phyloP scores from a whole-genome alignment of 768 basidiomycete species.

The Leccinum subgranulosum region DNA sequence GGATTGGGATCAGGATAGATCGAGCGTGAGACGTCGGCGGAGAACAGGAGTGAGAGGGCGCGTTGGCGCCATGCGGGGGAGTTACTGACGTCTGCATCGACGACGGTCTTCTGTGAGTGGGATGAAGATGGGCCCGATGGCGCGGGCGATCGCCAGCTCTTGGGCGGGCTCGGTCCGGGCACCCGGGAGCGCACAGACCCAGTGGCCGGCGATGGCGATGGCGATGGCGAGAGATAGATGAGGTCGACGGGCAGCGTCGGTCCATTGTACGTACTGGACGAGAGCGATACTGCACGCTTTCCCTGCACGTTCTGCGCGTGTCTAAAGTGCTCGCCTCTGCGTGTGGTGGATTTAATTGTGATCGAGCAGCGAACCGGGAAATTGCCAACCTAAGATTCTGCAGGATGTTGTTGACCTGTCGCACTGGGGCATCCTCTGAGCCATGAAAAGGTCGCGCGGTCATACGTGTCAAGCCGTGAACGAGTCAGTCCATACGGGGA shows the following conservation, averaged over 20 bases:
- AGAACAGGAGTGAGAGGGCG: constrained; percentile 55
- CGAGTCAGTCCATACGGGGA: neutral
- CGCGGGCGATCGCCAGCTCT: constrained; percentile 49
- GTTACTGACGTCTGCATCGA: constrained; percentile 16
- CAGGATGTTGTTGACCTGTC: constrained; percentile 30
- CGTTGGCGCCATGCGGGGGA: constrained; percentile 45
- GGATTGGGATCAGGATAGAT: constrained; percentile 11
- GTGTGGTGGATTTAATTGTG: neutral
- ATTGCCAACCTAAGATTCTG: constrained; percentile 26
- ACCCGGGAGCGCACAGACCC: constrained; percentile 9
- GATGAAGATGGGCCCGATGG: constrained; percentile 10
- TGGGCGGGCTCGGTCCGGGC: constrained; percentile 53
- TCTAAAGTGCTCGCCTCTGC: constrained; percentile 71
- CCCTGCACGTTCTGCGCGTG: constrained; percentile 53
- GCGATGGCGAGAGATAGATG: constrained; percentile 29
- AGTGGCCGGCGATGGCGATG: neutral
- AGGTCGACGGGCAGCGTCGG: constrained; percentile 47
- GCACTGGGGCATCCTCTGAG: constrained; percentile 10
- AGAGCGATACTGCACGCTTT: constrained; percentile 17
- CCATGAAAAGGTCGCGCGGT: constrained; percentile 5
- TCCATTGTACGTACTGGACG: constrained; percentile 32
- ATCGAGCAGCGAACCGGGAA: neutral
- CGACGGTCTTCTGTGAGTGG: constrained; percentile 2
- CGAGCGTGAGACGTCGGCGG: constrained; percentile 7
- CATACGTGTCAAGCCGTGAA: neutral